Conservation (phyloP, 768 basidiomycete species). For the Termitomyces sp. region DNA sequence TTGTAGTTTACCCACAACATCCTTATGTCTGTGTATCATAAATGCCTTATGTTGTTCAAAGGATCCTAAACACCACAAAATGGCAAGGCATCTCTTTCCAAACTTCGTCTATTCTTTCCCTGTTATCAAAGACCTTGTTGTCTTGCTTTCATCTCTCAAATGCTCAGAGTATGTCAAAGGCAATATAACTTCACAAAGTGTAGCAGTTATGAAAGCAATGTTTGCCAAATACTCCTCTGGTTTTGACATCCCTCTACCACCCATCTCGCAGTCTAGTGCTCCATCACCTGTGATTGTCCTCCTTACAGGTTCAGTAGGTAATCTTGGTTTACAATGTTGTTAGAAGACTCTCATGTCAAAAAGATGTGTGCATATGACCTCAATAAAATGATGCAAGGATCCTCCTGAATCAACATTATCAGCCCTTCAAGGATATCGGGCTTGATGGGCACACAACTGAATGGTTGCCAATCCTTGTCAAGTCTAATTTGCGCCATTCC, state of each 20-base stretch:
- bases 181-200: background rate
- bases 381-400: background rate
- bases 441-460: constrained; percentile 28
- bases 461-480: constrained; percentile 37
- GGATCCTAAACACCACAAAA: background rate
- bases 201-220: background rate
- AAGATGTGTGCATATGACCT: constrained; percentile 36
- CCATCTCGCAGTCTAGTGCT: background rate
- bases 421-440: background rate
- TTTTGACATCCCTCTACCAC: background rate
- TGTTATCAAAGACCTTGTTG: constrained; percentile 20
- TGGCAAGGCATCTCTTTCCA: constrained; percentile 22
- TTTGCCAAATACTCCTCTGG: background rate
- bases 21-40: constrained; percentile 5
- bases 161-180: background rate
- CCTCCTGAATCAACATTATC: background rate
- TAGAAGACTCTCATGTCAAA: background rate
- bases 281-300: background rate
- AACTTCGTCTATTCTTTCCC: constrained; percentile 48
- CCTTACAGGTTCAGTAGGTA: background rate
- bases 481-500: constrained; percentile 31
- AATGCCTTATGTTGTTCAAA: constrained; percentile 3
- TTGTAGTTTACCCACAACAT: constrained; percentile 1
- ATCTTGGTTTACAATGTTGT: background rate
- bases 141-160: background rate